Percentiles rank a stretch among this genome's conserved stretches.
Conservation (phyloP, 768 basidiomycete species). For the Tremella yokohamensis region DNA sequence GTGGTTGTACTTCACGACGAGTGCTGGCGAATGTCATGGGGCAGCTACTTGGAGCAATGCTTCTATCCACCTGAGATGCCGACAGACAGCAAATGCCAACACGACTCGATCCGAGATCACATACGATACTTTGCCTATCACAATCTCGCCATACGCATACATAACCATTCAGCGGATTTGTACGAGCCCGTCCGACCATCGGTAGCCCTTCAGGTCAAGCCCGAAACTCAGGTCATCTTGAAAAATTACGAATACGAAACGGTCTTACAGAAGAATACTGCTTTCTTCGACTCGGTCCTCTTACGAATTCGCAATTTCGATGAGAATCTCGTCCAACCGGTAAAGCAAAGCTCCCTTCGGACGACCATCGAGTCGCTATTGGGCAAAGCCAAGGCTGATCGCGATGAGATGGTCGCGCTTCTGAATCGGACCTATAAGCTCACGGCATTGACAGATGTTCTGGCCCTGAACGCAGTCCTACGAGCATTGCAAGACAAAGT, state of each 20-base stretch:
- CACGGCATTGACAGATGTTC: conserved; percentile 74
- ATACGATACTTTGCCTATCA: conserved; percentile 81
- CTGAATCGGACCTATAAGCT: conserved; percentile 78
- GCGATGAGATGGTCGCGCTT: conserved; percentile 65
- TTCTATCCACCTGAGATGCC: conserved; percentile 84
- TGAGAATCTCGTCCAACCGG: conserved; percentile 43
- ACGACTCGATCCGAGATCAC: conserved; percentile 91
- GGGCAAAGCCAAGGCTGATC: conserved; percentile 63
- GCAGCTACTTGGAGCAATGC: conserved; percentile 90
- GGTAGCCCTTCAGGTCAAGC: conserved; percentile 75
- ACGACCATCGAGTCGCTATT: conserved; percentile 56
- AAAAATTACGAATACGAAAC: conserved; percentile 87
- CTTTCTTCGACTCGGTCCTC: conserved; percentile 55
- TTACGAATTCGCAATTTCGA: conserved; percentile 49
- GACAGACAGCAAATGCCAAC: conserved; percentile 83
- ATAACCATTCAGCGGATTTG: conserved; percentile 73
- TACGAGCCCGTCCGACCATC: conserved; percentile 88
- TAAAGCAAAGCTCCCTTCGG: conserved; percentile 39
- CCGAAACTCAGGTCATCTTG: conserved; percentile 80
- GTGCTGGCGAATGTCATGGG: conserved; percentile 90
- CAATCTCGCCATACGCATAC: conserved; percentile 61
- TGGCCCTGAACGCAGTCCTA: conserved; percentile 80
- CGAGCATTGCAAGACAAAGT: conserved; percentile 86
- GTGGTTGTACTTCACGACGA: conserved; percentile 89
- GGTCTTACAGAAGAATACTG: conserved; percentile 65